These are phyloP conservation scores for Barbatosphaeria neglecta DNA, from an alignment of 495 filamentous ascomycete species.

Conservation along the genomic window DNA sequence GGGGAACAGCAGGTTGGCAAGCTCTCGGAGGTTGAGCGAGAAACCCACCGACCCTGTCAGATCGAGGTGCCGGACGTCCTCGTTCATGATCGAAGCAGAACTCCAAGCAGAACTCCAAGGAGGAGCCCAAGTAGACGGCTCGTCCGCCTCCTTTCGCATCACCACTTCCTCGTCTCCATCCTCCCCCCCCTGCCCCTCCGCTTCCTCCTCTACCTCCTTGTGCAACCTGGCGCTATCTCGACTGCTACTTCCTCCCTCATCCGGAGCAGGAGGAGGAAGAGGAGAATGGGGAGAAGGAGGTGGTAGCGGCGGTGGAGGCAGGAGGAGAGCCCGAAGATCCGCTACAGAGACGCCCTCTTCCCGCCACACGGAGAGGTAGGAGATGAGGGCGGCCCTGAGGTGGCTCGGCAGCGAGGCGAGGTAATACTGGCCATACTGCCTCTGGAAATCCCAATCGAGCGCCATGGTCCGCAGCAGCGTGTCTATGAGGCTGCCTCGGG, in stretches of 20 bases:
- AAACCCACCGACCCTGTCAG: conserved; percentile 48
- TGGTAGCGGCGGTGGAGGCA: conserved; percentile 16
- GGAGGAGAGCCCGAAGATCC: conserved; percentile 28
- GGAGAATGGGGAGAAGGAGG: too few species aligned
- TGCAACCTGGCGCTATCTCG: too few species aligned
- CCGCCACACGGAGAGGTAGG: conserved; percentile 45
- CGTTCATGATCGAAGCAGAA: too few species aligned
- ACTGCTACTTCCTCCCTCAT: too few species aligned
- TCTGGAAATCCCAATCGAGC: conserved; percentile 56
- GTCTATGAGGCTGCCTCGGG: conserved; percentile 42
- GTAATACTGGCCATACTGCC: conserved; percentile 54
- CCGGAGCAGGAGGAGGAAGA: too few species aligned
- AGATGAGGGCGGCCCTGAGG: conserved; percentile 49
- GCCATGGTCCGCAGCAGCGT: conserved; percentile 48
- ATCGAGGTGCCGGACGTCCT: conserved; percentile 51
- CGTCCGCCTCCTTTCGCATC: conserved; percentile 6
- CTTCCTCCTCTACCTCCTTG: too few species aligned
- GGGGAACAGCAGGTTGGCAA: conserved; percentile 41
- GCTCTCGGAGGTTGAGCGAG: conserved; percentile 46
- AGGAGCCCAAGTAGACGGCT: too few species aligned
- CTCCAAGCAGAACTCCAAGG: too few species aligned
- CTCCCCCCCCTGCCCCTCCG: too few species aligned
- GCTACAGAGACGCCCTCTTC: conserved; percentile 31
- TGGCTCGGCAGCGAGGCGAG: conserved; percentile 50
- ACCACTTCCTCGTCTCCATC: conserved; percentile 18